A percentile compares a stretch with the other conserved stretches of the same genome.
Evolutionary conservation across 2,329 filamentous ascomycete species (phyloP).

Genomic region (Penicillium sp.): DNA sequence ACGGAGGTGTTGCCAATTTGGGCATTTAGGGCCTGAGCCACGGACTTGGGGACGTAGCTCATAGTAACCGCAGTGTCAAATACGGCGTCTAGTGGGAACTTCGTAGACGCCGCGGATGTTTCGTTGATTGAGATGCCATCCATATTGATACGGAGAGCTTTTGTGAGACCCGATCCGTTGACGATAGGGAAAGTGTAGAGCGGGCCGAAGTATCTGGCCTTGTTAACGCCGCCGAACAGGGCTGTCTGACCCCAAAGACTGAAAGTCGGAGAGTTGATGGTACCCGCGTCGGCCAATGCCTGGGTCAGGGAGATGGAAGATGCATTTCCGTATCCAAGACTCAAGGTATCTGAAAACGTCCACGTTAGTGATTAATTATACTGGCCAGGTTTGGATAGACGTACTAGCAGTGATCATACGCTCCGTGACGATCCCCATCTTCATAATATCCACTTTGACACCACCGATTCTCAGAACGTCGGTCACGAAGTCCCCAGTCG

Average conservation of each 20-base stretch:
- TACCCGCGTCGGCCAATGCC: background rate
- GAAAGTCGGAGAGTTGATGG: background rate
- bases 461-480: background rate
- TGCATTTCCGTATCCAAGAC: background rate
- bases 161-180: background rate
- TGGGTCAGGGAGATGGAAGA: background rate
- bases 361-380: background rate
- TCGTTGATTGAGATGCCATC: background rate
- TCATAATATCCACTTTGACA: background rate
- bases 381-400: background rate
- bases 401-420: background rate
- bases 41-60: background rate
- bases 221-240: conserved; percentile 15
- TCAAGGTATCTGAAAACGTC: background rate
- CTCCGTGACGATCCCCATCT: background rate
- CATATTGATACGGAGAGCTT: background rate
- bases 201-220: conserved; percentile 2
- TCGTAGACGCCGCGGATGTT: background rate
- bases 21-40: background rate
- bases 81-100: background rate
- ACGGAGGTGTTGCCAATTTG: background rate
- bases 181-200: conserved; percentile 12
- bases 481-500: background rate
- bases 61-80: background rate
- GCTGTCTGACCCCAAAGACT: background rate